Evolutionary conservation across 192 early-diverging fungal species (phyloP).

Genomic region (Chytriomyces hyalinus): DNA sequence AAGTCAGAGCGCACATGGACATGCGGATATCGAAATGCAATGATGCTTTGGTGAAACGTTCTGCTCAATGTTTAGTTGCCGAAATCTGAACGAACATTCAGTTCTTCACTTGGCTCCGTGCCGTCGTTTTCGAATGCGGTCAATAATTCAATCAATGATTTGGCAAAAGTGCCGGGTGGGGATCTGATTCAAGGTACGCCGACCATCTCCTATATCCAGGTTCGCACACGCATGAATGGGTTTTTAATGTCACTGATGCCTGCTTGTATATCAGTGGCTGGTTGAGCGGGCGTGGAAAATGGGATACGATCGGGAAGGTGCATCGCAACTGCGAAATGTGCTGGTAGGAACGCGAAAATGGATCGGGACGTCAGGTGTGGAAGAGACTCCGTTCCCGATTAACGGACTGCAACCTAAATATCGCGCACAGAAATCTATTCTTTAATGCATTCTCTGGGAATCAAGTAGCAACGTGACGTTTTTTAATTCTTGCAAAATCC

Average conservation of each 20-base stretch:
- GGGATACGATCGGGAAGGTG: conserved; percentile 36
- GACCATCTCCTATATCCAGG: too few species aligned
- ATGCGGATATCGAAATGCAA: conserved; percentile 37
- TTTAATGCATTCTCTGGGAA: conserved; percentile 29
- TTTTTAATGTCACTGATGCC: neutral
- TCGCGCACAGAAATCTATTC: conserved; percentile 19
- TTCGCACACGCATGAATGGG: neutral
- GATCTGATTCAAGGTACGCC: too few species aligned
- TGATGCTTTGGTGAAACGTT: conserved; percentile 19
- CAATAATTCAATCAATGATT: neutral
- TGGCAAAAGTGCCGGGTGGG: neutral
- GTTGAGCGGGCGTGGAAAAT: conserved; percentile 38
- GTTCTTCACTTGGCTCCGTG: neutral
- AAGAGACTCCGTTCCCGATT: neutral
- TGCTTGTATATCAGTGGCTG: conserved; percentile 15
- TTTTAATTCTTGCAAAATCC: neutral
- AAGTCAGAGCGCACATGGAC: conserved; percentile 7
- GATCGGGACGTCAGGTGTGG: conserved; percentile 33
- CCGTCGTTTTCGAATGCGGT: conserved; percentile 5
- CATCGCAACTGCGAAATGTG: conserved; percentile 13
- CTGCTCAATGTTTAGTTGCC: neutral
- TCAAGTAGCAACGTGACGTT: conserved; percentile 8
- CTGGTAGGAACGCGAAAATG: conserved; percentile 35
- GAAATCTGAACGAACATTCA: neutral
- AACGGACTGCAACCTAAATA: neutral